phyloP scores from a whole-genome alignment of 192 early-diverging fungal genomes.

The Irineochytrium annulatum region DNA sequence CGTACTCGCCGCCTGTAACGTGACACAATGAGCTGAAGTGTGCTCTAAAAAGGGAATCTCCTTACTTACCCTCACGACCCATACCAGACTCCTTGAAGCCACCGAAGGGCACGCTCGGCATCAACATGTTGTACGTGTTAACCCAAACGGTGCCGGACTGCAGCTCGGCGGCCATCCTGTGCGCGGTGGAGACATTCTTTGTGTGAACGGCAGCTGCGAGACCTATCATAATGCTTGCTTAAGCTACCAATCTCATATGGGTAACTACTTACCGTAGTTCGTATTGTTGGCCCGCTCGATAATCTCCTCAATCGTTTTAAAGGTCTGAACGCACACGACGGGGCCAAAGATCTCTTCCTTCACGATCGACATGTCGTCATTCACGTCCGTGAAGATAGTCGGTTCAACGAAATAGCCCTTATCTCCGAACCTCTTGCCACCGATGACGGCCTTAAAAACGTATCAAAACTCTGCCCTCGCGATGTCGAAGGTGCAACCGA shows the following conservation, averaged over 20 bases:
- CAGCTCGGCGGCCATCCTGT: slow-evolving; percentile 28
- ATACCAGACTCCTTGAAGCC: slow-evolving; percentile 70
- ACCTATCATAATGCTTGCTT: slow-evolving; percentile 53
- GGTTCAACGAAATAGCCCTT: slow-evolving; percentile 77
- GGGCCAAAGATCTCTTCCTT: slow-evolving; percentile 92
- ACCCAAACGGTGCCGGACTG: slow-evolving; percentile 49
- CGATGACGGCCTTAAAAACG: no score
- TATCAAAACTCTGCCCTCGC: no score
- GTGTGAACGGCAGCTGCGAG: slow-evolving; percentile 87
- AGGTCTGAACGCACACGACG: slow-evolving; percentile 73
- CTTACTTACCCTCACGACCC: slow-evolving; percentile 74
- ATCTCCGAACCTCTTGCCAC: slow-evolving; percentile 34
- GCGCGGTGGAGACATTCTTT: slow-evolving; percentile 51
- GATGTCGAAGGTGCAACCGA: no score
- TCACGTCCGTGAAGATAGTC: slow-evolving; percentile 70
- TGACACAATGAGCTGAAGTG: no score
- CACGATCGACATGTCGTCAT: slow-evolving; percentile 60
- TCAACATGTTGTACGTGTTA: slow-evolving; percentile 36
- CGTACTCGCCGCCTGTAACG: slow-evolving; percentile 60
- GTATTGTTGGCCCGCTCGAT: slow-evolving; percentile 73
- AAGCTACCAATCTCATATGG: no score
- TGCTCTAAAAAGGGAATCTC: no score
- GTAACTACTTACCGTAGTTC: slow-evolving; percentile 2
- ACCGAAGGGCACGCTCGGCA: slow-evolving; percentile 54
- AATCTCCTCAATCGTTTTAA: slow-evolving; percentile 71